These are phyloP conservation scores for Capronia coronata DNA, from an alignment of 2,329 filamentous ascomycete species.

Conservation along the genomic window DNA sequence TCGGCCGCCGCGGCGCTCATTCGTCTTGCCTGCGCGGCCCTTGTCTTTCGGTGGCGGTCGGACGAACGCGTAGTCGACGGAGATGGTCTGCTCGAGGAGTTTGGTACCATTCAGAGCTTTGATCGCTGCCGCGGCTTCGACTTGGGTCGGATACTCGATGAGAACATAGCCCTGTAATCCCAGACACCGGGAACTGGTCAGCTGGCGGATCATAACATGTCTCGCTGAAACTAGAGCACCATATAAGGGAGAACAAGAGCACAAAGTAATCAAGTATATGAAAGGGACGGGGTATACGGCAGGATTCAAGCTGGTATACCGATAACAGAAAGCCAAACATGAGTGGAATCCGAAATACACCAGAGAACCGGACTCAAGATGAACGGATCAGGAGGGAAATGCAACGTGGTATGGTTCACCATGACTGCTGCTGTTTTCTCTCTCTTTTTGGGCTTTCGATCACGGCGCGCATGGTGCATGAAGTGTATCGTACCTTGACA, in stretches of 20 bases:
- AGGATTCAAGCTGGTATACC: too few species aligned
- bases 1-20: slow-evolving; percentile 15
- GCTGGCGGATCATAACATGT: background rate
- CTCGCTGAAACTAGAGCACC: too few species aligned
- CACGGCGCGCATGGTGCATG: background rate
- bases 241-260: too few species aligned
- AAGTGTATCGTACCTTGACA: slow-evolving; percentile 50
- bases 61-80: slow-evolving; percentile 61
- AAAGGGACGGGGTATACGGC: too few species aligned
- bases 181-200: background rate
- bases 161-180: slow-evolving; percentile 55
- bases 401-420: background rate
- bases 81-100: slow-evolving; percentile 59
- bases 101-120: slow-evolving; percentile 55
- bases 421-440: background rate
- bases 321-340: too few species aligned
- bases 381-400: too few species aligned
- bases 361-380: too few species aligned
- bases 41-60: slow-evolving; percentile 52
- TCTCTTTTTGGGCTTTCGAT: too few species aligned
- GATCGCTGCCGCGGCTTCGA: slow-evolving; percentile 58
- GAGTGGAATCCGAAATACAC: too few species aligned
- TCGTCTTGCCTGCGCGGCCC: slow-evolving; percentile 32
- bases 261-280: too few species aligned
- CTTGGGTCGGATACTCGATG: slow-evolving; percentile 59